Percentiles rank a stretch among this genome's conserved stretches.
phyloP scores from a whole-genome alignment of 169 alveolate genomes.

The Cardiosporidium cionae region DNA sequence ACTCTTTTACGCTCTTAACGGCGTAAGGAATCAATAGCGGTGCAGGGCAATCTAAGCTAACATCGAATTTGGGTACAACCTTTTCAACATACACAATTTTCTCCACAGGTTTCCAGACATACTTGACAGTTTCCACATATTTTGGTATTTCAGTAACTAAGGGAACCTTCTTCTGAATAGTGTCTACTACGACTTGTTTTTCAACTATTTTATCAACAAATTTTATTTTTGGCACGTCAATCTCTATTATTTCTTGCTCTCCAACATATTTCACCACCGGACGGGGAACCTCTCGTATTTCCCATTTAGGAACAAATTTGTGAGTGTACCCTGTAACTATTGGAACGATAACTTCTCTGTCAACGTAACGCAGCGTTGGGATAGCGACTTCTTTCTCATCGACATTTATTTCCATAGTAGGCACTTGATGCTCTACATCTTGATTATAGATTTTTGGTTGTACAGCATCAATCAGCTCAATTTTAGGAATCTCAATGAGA shows the following conservation, averaged over 20 bases:
- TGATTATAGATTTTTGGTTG: conserved; percentile 66
- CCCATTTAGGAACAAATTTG: conserved; percentile 73
- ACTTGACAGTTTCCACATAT: conserved; percentile 62
- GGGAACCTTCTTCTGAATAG: conserved; percentile 70
- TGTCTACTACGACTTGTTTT: conserved; percentile 65
- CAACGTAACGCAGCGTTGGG: conserved; percentile 61
- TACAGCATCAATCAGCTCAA: conserved; percentile 63
- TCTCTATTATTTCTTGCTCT: conserved; percentile 62
- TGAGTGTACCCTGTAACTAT: conserved; percentile 68
- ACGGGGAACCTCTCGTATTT: conserved; percentile 68
- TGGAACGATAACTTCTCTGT: conserved; percentile 62
- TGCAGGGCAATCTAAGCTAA: conserved; percentile 69
- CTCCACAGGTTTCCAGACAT: conserved; percentile 71
- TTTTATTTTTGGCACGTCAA: conserved; percentile 67
- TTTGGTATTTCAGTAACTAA: conserved; percentile 64
- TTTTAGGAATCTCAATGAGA: conserved; percentile 67
- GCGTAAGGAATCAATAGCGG: conserved; percentile 73
- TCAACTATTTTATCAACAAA: conserved; percentile 68
- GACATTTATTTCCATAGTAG: conserved; percentile 55
- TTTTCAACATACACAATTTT: conserved; percentile 63
- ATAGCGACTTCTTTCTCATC: conserved; percentile 53
- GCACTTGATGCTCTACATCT: conserved; percentile 67
- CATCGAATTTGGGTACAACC: conserved; percentile 70
- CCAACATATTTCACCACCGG: conserved; percentile 71
- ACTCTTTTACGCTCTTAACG: conserved; percentile 60